phyloP scores from a whole-genome alignment of 2,329 filamentous ascomycete species.

The Exophiala lecanii-corni region DNA sequence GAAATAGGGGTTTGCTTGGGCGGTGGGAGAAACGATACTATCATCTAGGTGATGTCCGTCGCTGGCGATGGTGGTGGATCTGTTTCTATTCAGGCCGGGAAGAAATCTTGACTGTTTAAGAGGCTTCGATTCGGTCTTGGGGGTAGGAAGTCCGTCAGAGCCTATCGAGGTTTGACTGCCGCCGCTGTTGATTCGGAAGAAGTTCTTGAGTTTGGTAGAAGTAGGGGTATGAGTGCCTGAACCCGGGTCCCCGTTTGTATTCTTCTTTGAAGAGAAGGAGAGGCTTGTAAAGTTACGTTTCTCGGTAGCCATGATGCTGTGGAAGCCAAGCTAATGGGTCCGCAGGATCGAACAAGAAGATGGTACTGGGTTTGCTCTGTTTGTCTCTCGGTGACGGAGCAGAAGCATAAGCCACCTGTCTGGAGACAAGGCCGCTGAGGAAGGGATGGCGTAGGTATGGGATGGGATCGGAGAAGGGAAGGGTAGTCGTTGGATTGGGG shows the following conservation, averaged over 20 bases:
- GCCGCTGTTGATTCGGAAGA: constrained; percentile 62
- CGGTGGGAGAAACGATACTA: constrained; percentile 76
- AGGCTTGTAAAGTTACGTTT: constrained; percentile 45
- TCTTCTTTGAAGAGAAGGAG: constrained; percentile 42
- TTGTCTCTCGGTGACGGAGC: too few relatives aligned
- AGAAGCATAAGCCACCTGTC: too few relatives aligned
- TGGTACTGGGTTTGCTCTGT: too few relatives aligned
- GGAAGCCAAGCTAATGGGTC: constrained; percentile 28
- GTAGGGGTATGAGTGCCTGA: constrained; percentile 50
- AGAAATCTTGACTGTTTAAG: constrained; percentile 87
- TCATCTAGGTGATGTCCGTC: constrained; percentile 90
- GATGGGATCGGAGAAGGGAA: not conserved
- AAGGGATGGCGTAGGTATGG: too few relatives aligned
- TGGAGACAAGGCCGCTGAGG: too few relatives aligned
- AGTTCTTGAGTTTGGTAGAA: constrained; percentile 60
- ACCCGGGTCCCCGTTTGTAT: constrained; percentile 33
- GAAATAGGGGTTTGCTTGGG: constrained; percentile 95
- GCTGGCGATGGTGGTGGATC: constrained; percentile 85
- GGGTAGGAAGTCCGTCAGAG: constrained; percentile 40
- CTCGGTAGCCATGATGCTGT: constrained; percentile 39
- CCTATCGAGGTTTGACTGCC: constrained; percentile 41
- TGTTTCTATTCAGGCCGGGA: constrained; percentile 77
- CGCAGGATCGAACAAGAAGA: constrained; percentile 24
- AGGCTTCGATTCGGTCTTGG: constrained; percentile 57
- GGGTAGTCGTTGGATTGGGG: constrained; percentile 9